Evolutionary conservation across 73 alveolate genomes (phyloP), one percentile per base, ranked within the genome.

Genomic region (Blepharisma japonicum): DNA sequence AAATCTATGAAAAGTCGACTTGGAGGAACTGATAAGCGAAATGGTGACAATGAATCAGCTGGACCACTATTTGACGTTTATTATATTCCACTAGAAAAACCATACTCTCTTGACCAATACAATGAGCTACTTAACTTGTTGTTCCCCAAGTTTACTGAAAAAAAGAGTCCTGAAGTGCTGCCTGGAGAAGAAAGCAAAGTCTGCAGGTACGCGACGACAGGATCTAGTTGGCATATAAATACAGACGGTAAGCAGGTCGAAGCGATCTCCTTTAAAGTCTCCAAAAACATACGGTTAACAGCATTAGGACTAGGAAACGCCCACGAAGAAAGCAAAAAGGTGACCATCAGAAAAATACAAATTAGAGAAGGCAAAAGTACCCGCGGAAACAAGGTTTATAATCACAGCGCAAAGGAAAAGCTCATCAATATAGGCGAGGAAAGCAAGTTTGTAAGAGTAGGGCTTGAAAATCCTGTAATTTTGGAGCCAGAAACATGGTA

Each of bases 331-430:
- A 11, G 46, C 14, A 61, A 61, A 61, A 61, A 61, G 23, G 74
- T 61, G 18, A 25, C 46, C 14, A 39, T 61, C 11, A 25, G 46
- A 4, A 61, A 61, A 25, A 25, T 61, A 1, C 74, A 61, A 25
- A 61, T 61, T 14, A 61, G 23, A 61, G 74, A 61, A 61, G 74
- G 74, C 18, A 61, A 61, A 61, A 61, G 74, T 61, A 61, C 74
- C 23, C 74, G 23, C n/a, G 74, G 74, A 14, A 14, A 14, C 14
- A 61, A 61, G 47, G 47, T 61, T 20, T 61, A 61, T 61, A 61
- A 61, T n/a, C 74, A 61, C 23, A 61, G 23, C 14, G 5, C 11
- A 20, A 61, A 61, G 47, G 74, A 18, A 14, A 61, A 61, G 48
- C 46, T 61, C 18, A 61, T 61, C 14, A 61, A 61, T 61, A 25